Conservation (phyloP, 2,329 filamentous ascomycete species). For the Sporothrix curviconia region DNA sequence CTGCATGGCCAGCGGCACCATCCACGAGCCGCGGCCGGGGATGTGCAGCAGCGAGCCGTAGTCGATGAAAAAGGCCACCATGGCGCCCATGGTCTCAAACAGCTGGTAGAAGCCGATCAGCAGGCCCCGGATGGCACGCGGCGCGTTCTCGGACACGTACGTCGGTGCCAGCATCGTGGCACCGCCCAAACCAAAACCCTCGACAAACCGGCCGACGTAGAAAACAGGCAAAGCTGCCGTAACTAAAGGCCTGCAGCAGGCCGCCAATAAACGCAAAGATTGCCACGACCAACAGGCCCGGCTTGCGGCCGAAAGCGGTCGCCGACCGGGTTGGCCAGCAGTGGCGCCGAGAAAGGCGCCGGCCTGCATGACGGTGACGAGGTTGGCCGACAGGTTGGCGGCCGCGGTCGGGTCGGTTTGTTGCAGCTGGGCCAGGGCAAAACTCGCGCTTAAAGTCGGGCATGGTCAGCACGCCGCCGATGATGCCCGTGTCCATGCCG, state of each 20-base stretch:
- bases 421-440: conserved; percentile 34
- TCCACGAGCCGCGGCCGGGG: conserved; percentile 40
- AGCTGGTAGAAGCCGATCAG: conserved; percentile 56
- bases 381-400: conserved; percentile 22
- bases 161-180: conserved; percentile 53
- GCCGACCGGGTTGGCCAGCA: conserved; percentile 23
- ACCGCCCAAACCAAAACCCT: conserved; percentile 45
- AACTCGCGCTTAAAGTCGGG: conserved; percentile 38
- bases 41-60: conserved; percentile 42
- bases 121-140: conserved; percentile 52
- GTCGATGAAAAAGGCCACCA: conserved; percentile 49
- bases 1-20: conserved; percentile 53
- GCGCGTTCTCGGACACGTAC: conserved; percentile 55
- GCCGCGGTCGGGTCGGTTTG: conserved; percentile 4
- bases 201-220: conserved; percentile 38
- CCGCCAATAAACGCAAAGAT: conserved; percentile 27
- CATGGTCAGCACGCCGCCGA: conserved; percentile 25
- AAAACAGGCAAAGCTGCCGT: conserved; percentile 26
- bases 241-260: conserved; percentile 27
- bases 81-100: conserved; percentile 46
- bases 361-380: conserved; percentile 24
- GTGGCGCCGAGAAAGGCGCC: conserved; percentile 22
- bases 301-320: conserved; percentile 29
- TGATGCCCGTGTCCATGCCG: conserved; percentile 25
- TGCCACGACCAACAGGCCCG: conserved; percentile 25